A percentile compares a stretch with the other conserved stretches of the same genome.
Conservation (phyloP, 2,329 filamentous ascomycete genomes). For the Graphiopsis chlorocephala region DNA sequence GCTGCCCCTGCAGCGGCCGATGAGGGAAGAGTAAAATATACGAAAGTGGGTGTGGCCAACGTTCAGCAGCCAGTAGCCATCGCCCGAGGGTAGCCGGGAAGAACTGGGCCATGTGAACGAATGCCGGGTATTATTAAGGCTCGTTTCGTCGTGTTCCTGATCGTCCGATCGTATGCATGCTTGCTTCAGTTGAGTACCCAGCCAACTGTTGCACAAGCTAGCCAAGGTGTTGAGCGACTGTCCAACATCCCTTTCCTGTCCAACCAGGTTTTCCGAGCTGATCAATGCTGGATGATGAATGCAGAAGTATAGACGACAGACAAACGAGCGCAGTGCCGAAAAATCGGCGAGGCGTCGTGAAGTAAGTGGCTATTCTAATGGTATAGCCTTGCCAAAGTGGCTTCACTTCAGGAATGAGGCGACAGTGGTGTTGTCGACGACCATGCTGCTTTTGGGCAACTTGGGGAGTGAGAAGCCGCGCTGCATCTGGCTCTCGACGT, state of each 20-base stretch:
- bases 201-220: neutral
- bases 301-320: neutral
- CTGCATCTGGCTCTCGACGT: slow-evolving; percentile 71
- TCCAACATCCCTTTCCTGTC: slow-evolving; percentile 9
- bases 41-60: slow-evolving; percentile 9
- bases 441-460: neutral
- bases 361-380: neutral
- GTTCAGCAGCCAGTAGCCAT: slow-evolving; percentile 8
- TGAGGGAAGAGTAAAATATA: neutral
- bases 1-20: neutral
- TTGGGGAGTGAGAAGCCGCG: slow-evolving; percentile 10
- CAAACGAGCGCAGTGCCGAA: slow-evolving; percentile 5
- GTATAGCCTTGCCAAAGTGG: neutral
- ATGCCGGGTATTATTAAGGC: slow-evolving; percentile 13
- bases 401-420: slow-evolving; percentile 1
- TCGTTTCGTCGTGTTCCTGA: slow-evolving; percentile 7
- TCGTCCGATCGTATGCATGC: slow-evolving; percentile 2
- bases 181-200: neutral
- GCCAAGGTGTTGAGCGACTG: slow-evolving; percentile 14
- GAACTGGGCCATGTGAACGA: neutral
- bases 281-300: slow-evolving; percentile 1
- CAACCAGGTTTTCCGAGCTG: slow-evolving; percentile 4
- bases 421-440: neutral
- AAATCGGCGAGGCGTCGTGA: neutral
- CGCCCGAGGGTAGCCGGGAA: neutral